These are phyloP conservation scores for Colletotrichum sansevieriae DNA, from an alignment of 2,329 filamentous ascomycete species.

Conservation along the genomic window DNA sequence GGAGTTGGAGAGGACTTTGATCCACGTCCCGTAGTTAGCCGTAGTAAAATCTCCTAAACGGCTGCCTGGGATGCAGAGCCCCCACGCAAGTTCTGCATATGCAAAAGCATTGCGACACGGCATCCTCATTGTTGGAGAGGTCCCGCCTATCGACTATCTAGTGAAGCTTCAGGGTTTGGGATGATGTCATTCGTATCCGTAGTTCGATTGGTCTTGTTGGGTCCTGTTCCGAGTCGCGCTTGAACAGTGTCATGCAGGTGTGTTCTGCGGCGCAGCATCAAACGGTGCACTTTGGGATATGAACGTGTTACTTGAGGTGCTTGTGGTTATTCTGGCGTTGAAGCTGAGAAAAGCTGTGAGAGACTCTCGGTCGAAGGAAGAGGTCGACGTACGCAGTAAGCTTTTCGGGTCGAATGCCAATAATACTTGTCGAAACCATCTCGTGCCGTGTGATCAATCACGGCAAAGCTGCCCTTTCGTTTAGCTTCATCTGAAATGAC, in stretches of 20 bases:
- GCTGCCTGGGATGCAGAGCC: conserved; percentile 5
- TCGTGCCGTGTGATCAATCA: neutral
- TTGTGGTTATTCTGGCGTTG: too few relatives aligned
- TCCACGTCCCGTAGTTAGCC: conserved; percentile 16
- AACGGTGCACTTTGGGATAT: too few relatives aligned
- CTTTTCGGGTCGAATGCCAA: too few relatives aligned
- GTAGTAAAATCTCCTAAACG: conserved; percentile 21
- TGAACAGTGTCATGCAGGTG: neutral
- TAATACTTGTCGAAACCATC: too few relatives aligned
- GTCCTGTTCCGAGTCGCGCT: neutral
- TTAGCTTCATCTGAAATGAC: neutral
- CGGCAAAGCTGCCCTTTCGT: neutral
- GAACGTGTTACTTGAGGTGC: too few relatives aligned
- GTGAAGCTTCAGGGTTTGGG: neutral
- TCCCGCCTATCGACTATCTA: neutral
- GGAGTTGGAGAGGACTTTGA: conserved; percentile 4
- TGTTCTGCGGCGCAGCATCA: neutral
- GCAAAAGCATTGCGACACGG: conserved; percentile 4
- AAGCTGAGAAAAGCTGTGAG: too few relatives aligned
- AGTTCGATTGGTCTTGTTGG: conserved; percentile 3
- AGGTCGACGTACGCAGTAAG: too few relatives aligned
- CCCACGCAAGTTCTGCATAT: neutral
- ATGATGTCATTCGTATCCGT: conserved; percentile 11
- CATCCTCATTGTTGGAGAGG: neutral
- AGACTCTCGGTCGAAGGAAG: too few relatives aligned